These are phyloP conservation scores for Flaveria floridana DNA, from an alignment of 140 eudicot species.

Conservation along the genomic window DNA sequence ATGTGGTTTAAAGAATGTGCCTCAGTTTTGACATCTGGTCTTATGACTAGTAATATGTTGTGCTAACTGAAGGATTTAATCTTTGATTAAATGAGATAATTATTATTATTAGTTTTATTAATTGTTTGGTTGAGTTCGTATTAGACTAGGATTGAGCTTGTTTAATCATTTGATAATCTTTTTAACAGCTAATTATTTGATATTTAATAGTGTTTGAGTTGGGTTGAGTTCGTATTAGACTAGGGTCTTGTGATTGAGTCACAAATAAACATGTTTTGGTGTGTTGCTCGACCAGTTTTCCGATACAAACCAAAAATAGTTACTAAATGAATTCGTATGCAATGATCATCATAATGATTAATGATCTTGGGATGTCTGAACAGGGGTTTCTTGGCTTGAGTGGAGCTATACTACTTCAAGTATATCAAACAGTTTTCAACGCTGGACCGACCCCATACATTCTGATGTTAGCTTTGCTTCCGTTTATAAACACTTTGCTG, in stretches of 20 bases:
- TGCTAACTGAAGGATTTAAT: neutral
- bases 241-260: no score
- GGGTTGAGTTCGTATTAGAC: no score
- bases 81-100: no score
- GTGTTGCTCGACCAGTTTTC: no score
- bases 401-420: constrained; percentile 73
- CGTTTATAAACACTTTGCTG: constrained; percentile 52
- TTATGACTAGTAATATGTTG: neutral
- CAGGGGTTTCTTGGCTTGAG: constrained; percentile 83
- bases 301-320: no score
- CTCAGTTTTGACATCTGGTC: neutral
- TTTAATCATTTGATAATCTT: no score
- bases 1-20: neutral
- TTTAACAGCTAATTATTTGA: no score
- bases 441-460: constrained; percentile 54
- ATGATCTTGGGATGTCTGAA: neutral
- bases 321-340: neutral
- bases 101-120: no score
- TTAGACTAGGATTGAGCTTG: no score
- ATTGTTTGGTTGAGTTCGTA: no score
- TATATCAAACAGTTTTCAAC: constrained; percentile 55
- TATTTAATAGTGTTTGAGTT: no score
- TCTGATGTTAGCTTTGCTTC: constrained; percentile 57
- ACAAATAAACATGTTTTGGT: no score
- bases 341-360: neutral